phyloP scores from a whole-genome alignment of 345 rosid genomes.

The Gossypium ekmanianum region DNA sequence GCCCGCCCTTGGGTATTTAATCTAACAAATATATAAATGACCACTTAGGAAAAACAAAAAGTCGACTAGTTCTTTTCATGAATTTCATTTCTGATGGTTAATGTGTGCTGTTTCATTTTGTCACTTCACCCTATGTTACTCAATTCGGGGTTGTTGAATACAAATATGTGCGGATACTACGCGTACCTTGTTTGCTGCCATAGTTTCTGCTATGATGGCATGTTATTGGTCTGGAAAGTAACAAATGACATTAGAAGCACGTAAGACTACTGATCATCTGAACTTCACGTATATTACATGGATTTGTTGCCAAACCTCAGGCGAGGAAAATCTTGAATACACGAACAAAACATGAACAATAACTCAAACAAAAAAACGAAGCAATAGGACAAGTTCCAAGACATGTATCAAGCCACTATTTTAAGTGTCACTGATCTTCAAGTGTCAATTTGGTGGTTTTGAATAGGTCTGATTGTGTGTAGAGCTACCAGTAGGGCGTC shows the following conservation, averaged over 20 bases:
- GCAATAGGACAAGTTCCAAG: too few relatives aligned
- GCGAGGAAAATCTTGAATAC: too few relatives aligned
- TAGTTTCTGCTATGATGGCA: neutral
- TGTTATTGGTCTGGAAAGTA: neutral
- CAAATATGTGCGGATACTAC: too few relatives aligned
- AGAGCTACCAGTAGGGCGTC: too few relatives aligned
- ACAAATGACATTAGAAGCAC: neutral
- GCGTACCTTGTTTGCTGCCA: neutral
- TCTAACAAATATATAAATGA: neutral
- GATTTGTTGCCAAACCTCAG: neutral
- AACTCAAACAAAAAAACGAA: too few relatives aligned
- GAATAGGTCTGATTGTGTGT: too few relatives aligned
- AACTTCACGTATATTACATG: neutral
- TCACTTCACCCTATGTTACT: neutral
- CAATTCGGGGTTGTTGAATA: too few relatives aligned
- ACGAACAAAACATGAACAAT: too few relatives aligned
- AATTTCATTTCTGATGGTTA: neutral
- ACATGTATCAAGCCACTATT: too few relatives aligned
- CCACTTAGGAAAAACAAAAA: neutral
- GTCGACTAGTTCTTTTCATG: neutral
- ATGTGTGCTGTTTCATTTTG: neutral
- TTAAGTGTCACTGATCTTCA: too few relatives aligned
- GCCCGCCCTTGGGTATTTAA: neutral
- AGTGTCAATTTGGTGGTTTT: too few relatives aligned
- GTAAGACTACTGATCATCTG: neutral